Evolutionary conservation across 2,329 filamentous ascomycete genomes (phyloP).

Genomic region (Madurella fahalii): DNA sequence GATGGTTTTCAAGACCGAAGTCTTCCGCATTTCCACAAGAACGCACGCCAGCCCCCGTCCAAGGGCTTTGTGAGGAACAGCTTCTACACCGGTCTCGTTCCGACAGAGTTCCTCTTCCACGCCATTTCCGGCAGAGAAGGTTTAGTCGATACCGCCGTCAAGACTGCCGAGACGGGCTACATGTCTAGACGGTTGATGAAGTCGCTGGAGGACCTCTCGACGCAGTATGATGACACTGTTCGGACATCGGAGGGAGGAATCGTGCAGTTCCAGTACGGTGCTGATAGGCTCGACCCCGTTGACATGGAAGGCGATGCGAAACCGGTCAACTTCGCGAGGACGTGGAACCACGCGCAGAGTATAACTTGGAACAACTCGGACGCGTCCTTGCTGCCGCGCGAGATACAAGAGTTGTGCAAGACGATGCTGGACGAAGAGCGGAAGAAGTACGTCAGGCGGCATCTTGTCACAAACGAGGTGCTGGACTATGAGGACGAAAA

Average conservation of each 20-base stretch:
- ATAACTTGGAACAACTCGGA: constrained; percentile 77
- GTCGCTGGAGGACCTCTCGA: constrained; percentile 89
- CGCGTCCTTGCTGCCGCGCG: constrained; percentile 64
- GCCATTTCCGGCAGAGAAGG: constrained; percentile 98
- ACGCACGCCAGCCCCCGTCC: constrained; percentile 82
- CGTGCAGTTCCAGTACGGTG: constrained; percentile 96
- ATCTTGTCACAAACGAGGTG: constrained; percentile 56
- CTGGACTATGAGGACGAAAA: constrained; percentile 63
- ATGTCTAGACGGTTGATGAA: constrained; percentile 99
- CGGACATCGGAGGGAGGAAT: constrained; percentile 83
- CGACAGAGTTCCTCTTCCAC: constrained; percentile 95
- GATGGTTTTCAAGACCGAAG: constrained; percentile 97
- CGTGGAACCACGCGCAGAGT: constrained; percentile 76
- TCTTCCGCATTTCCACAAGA: constrained; percentile 91
- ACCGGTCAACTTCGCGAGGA: constrained; percentile 87
- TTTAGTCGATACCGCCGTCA: constrained; percentile 96
- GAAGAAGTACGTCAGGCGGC: constrained; percentile 56
- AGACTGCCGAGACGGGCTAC: constrained; percentile 97
- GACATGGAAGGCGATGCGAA: constrained; percentile 96
- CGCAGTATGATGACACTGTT: constrained; percentile 91
- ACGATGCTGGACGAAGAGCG: constrained; percentile 65
- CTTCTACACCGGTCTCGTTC: constrained; percentile 88
- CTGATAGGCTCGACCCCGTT: constrained; percentile 90
- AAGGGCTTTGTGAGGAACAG: constrained; percentile 97
- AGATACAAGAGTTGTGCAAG: constrained; percentile 67